Conservation (phyloP, 2,329 filamentous ascomycete species). For the Penicillium fuscoglaucum region DNA sequence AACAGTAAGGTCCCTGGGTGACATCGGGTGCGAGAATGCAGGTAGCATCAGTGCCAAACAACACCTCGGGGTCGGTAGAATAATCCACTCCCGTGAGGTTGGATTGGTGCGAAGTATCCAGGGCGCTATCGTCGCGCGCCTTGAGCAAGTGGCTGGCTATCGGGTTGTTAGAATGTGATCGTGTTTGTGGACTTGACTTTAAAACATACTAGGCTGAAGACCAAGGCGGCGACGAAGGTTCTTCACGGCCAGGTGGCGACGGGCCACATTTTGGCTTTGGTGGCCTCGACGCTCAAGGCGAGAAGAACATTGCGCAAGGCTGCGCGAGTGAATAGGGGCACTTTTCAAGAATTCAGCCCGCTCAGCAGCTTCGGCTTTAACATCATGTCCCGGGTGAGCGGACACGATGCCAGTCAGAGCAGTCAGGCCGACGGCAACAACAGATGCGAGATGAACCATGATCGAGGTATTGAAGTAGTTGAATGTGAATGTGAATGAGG, state of each 20-base stretch:
- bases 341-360: slow-evolving; percentile 50
- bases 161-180: background rate
- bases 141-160: slow-evolving; percentile 25
- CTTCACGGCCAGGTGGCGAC: slow-evolving; percentile 46
- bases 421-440: slow-evolving; percentile 25
- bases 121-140: slow-evolving; percentile 36
- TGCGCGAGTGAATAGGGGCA: slow-evolving; percentile 40
- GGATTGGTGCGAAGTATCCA: slow-evolving; percentile 45
- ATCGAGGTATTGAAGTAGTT: background rate
- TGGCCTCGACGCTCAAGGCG: slow-evolving; percentile 52
- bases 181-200: too few relatives aligned
- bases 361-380: slow-evolving; percentile 51
- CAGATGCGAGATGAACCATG: slow-evolving; percentile 25
- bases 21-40: slow-evolving; percentile 56
- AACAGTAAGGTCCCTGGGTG: slow-evolving; percentile 56
- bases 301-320: slow-evolving; percentile 50
- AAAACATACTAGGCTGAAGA: slow-evolving; percentile 29
- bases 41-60: slow-evolving; percentile 37
- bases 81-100: slow-evolving; percentile 27
- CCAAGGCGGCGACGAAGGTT: slow-evolving; percentile 46
- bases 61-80: slow-evolving; percentile 25
- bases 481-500: background rate
- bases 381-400: slow-evolving; percentile 54
- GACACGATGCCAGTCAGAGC: slow-evolving; percentile 29
- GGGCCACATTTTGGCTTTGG: slow-evolving; percentile 47